These are phyloP conservation scores for Datura wrightii DNA, from an alignment of 257 asterid species.

Conservation along the genomic window DNA sequence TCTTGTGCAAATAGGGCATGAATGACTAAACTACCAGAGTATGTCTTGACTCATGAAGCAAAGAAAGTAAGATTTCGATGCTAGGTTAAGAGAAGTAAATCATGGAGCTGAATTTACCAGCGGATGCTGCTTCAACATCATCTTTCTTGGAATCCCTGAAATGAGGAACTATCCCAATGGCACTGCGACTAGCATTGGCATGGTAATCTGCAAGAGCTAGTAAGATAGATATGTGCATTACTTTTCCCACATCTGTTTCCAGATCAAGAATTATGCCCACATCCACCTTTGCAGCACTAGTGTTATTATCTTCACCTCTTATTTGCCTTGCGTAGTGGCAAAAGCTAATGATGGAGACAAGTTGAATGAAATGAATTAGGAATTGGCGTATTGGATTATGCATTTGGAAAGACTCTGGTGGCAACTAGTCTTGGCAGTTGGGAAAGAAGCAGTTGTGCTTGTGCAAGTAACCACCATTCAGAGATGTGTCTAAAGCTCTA, in stretches of 20 bases:
- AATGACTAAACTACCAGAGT: background rate
- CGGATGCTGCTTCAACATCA: slow-evolving; percentile 48
- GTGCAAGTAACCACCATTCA: background rate
- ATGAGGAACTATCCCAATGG: slow-evolving; percentile 45
- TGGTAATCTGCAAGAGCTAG: slow-evolving; percentile 55
- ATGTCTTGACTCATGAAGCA: background rate
- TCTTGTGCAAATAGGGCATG: background rate
- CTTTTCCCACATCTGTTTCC: slow-evolving; percentile 39
- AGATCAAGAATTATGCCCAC: slow-evolving; percentile 55
- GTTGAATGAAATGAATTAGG: slow-evolving; percentile 20
- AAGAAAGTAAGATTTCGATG: background rate
- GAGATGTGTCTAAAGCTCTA: background rate
- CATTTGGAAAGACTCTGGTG: slow-evolving; percentile 33
- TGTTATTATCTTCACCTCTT: slow-evolving; percentile 19
- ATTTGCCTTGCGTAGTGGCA: background rate
- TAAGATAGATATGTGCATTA: slow-evolving; percentile 39
- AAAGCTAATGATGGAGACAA: slow-evolving; percentile 29
- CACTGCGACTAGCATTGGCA: slow-evolving; percentile 30
- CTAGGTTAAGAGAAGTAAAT: background rate
- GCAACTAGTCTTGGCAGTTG: background rate
- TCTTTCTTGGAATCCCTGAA: slow-evolving; percentile 43
- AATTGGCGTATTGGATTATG: background rate
- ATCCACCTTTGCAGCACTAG: slow-evolving; percentile 38
- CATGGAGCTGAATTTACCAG: slow-evolving; percentile 33
- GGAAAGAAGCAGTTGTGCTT: background rate